These are phyloP conservation scores for Chlorociboria aeruginascens DNA, from an alignment of 495 filamentous ascomycete species.

Conservation along the genomic window DNA sequence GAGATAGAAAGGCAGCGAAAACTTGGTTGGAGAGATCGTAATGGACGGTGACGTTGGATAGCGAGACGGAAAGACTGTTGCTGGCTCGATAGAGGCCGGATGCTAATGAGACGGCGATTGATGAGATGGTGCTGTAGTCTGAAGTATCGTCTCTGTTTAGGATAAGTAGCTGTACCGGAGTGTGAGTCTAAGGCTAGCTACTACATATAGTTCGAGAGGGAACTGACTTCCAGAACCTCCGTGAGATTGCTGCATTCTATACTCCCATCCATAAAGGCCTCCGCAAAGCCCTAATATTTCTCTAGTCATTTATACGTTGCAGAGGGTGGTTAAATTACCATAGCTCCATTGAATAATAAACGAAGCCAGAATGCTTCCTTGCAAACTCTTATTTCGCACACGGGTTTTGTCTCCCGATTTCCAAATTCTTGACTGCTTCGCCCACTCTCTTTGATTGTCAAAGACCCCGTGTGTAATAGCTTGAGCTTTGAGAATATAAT, in stretches of 20 bases:
- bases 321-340: too few species aligned
- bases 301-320: too few species aligned
- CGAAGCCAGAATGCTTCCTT: too few species aligned
- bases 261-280: slow-evolving; percentile 57
- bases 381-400: too few species aligned
- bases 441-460: too few species aligned
- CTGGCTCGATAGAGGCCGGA: slow-evolving; percentile 36
- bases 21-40: slow-evolving; percentile 64
- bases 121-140: slow-evolving; percentile 30
- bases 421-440: too few species aligned
- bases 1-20: slow-evolving; percentile 56
- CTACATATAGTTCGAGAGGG: neutral
- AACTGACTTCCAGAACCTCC: slow-evolving; percentile 44
- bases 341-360: too few species aligned
- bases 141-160: slow-evolving; percentile 37
- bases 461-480: too few species aligned
- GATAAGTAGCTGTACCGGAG: slow-evolving; percentile 48
- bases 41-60: slow-evolving; percentile 51
- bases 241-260: slow-evolving; percentile 47
- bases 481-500: too few species aligned
- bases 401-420: too few species aligned
- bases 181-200: neutral
- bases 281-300: slow-evolving; percentile 29
- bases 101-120: slow-evolving; percentile 26
- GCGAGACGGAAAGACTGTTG: slow-evolving; percentile 50